Evolutionary conservation across 2,329 filamentous ascomycete species (phyloP).

Genomic region (Microdochium nivale): DNA sequence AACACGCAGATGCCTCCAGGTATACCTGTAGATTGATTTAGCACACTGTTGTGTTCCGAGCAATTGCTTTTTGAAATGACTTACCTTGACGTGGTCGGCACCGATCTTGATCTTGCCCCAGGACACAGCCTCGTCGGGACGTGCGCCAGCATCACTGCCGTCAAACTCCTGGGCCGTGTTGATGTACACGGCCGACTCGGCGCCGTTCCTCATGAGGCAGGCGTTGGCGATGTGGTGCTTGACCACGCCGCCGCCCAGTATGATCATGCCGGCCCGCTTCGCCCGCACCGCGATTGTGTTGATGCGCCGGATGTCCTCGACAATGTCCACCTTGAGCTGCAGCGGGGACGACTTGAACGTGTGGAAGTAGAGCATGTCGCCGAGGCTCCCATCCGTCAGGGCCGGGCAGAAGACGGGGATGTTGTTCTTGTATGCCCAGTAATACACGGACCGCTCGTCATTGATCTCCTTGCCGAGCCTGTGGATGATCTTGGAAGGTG

Average conservation of each 20-base stretch:
- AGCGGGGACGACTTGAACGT: conserved; percentile 81
- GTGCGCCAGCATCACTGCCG: conserved; percentile 88
- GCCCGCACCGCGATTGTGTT: conserved; percentile 88
- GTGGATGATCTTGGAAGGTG: conserved; percentile 84
- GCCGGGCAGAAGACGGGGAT: conserved; percentile 97
- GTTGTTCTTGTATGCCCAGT: conserved; percentile 95
- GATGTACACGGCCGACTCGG: conserved; percentile 93
- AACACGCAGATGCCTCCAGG: conserved; percentile 55
- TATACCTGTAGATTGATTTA: conserved; percentile 39
- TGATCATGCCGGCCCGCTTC: conserved; percentile 86
- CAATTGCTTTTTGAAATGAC: conserved; percentile 10
- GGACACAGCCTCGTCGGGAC: conserved; percentile 92
- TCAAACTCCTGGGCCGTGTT: conserved; percentile 98
- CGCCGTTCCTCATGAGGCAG: conserved; percentile 93
- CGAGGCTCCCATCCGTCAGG: conserved; percentile 86
- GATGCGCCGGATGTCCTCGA: conserved; percentile 86
- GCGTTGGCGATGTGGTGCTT: conserved; percentile 99
- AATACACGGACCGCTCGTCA: conserved; percentile 83
- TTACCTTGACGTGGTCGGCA: conserved; percentile 81
- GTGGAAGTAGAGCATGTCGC: conserved; percentile 98
- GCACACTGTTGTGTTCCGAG: conserved; percentile 1
- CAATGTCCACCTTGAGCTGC: conserved; percentile 80
- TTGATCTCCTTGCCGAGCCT: conserved; percentile 91
- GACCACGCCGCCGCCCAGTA: conserved; percentile 87
- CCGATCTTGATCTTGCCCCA: conserved; percentile 97